Conservation (phyloP, 2,329 filamentous ascomycete genomes). For the Cladosporium velox region DNA sequence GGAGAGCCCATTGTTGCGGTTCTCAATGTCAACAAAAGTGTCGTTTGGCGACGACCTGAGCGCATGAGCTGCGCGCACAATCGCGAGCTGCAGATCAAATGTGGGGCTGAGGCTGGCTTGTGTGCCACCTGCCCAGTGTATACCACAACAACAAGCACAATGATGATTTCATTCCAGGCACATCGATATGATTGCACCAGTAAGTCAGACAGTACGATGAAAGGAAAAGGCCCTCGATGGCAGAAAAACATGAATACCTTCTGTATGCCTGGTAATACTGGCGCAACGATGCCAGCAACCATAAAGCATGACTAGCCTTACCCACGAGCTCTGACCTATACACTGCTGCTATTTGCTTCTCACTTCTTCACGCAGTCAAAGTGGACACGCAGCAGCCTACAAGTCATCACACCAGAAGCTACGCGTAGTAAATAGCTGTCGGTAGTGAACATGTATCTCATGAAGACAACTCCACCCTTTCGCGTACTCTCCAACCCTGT, state of each 20-base stretch:
- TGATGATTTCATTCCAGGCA: not conserved
- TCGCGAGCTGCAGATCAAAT: not conserved
- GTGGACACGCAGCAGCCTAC: not conserved
- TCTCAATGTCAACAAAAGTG: not conserved
- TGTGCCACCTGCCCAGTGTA: not conserved
- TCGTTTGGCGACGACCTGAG: not conserved
- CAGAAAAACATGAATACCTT: not conserved
- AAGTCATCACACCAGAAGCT: not conserved
- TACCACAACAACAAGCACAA: not conserved
- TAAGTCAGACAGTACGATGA: not conserved
- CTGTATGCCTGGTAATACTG: not conserved
- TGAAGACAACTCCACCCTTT: constrained; percentile 10
- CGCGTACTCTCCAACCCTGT: not conserved
- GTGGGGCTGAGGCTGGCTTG: constrained; percentile 11
- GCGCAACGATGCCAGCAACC: not conserved
- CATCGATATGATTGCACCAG: not conserved
- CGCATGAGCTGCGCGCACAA: not conserved
- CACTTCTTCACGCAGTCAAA: constrained; percentile 5
- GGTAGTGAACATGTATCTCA: not conserved
- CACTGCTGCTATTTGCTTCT: not conserved
- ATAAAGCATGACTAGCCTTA: not conserved
- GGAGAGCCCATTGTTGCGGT: constrained; percentile 12
- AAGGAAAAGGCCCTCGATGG: not conserved
- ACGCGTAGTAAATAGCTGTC: not conserved
- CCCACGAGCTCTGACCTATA: constrained; percentile 1